phyloP scores from a whole-genome alignment of 805 yeast species.

The Cyberlindnera samutprakarnensis region DNA sequence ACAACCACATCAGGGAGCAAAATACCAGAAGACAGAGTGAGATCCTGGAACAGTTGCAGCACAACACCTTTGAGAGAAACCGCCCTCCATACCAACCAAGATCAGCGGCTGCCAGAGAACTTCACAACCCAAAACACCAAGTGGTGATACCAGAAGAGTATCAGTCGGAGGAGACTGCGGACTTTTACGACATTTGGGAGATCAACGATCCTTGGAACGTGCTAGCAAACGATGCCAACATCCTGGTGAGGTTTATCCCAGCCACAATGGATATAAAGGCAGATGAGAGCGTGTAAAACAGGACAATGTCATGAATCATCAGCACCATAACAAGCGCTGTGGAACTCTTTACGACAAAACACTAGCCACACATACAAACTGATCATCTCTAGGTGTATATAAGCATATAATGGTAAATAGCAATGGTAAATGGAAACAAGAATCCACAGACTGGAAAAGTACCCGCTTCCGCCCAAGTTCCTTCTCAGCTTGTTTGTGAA shows the following conservation, averaged over 20 bases:
- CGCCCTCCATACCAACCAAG: constrained; percentile 15
- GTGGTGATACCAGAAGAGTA: constrained; percentile 3
- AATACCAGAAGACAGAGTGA: constrained; percentile 16
- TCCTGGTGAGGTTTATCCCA: constrained; percentile 19
- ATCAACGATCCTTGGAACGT: constrained; percentile 21
- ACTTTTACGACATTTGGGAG: constrained; percentile 20
- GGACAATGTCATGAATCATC: too few relatives aligned
- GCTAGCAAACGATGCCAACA: constrained; percentile 16
- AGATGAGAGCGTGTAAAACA: too few relatives aligned
- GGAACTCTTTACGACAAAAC: too few relatives aligned
- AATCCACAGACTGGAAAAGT: too few relatives aligned
- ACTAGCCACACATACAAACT: too few relatives aligned
- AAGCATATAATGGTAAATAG: too few relatives aligned
- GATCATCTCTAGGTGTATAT: too few relatives aligned
- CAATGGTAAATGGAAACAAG: too few relatives aligned
- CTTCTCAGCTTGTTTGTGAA: too few relatives aligned
- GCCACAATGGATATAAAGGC: constrained; percentile 2
- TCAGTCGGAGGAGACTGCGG: constrained; percentile 16
- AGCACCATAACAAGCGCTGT: too few relatives aligned
- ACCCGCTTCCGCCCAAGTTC: too few relatives aligned
- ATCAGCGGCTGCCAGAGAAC: constrained; percentile 1
- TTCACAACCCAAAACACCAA: constrained; percentile 9
- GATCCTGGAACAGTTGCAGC: constrained; percentile 13
- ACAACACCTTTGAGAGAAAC: constrained; percentile 11
- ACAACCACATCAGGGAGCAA: constrained; percentile 8